Evolutionary conservation across 805 yeast species (phyloP).

Genomic region (Wickerhamiella sergipiensis): DNA sequence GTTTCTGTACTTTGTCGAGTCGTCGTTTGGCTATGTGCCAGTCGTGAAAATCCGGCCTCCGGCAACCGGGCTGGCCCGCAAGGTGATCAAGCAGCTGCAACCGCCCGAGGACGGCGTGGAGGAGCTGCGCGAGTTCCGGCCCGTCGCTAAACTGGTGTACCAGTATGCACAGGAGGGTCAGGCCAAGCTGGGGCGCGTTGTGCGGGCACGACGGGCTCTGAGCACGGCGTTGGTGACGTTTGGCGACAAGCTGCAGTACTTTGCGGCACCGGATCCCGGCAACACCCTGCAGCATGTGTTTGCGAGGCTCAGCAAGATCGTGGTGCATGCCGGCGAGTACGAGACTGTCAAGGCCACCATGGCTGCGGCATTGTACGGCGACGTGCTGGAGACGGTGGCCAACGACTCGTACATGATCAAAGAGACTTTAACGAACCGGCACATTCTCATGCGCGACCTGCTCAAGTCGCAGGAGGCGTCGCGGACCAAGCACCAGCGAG

Average conservation of each 20-base stretch:
- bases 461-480: conserved; percentile 65
- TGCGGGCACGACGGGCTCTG: conserved; percentile 32
- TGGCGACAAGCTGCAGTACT: conserved; percentile 21
- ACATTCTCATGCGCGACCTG: conserved; percentile 80
- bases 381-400: conserved; percentile 48
- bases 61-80: conserved; percentile 78
- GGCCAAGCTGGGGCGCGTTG: conserved; percentile 43
- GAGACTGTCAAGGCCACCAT: conserved; percentile 57
- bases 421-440: conserved; percentile 86
- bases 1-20: conserved; percentile 67
- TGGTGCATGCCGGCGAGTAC: conserved; percentile 61
- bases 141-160: conserved; percentile 67
- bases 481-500: conserved; percentile 53
- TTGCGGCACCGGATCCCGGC: neutral
- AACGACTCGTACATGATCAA: conserved; percentile 77
- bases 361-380: conserved; percentile 64
- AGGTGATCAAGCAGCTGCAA: conserved; percentile 79
- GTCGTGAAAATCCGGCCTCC: conserved; percentile 46
- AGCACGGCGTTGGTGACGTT: conserved; percentile 45
- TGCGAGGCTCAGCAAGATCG: conserved; percentile 58
- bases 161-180: conserved; percentile 37
- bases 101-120: conserved; percentile 82
- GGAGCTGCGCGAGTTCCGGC: conserved; percentile 75
- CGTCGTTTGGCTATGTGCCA: conserved; percentile 55
- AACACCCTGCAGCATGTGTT: conserved; percentile 33